Base-by-base conservation (phyloP, 2,329 filamentous ascomycete genomes). In the Aspergillus fischeri region DNA sequence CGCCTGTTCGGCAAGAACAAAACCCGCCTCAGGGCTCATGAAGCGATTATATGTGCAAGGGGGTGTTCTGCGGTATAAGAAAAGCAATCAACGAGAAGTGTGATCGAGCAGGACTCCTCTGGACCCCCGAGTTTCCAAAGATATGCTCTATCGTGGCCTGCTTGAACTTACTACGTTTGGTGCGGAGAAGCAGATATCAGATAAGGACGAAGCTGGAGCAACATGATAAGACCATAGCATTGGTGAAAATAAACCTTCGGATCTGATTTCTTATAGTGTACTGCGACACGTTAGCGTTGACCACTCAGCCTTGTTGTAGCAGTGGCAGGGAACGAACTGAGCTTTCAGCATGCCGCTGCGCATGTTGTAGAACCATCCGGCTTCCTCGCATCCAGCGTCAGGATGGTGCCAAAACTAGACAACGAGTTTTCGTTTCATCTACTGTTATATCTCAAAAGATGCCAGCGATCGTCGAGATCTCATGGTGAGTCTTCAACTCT, bases 91-190 rank as follows among this genome's bases (percentile, higher is more conserved):
- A 45, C 9, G 11, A 38, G n/a, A 5, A 44, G 41, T 28, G 20
- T 51, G 25, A 29, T 52, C 35, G 9, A 24, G n/a, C 20, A 24
- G 45, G 27, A 42, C 28, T 27, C 38, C 45, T 54, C 27, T 27
- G 11, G 20, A 47, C 14, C 9, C 52, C 38, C 60, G 58, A 29
- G 53, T 51, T 42, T 42, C 38, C 21, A 44, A 38, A 52, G 45
- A 41, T 38, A 38, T 49, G 28, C 21, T 11, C 21, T 62, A 55
- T 48, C 50, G 29, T 50, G 17, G 17, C 38, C 57, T 38, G 63
- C 65, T 48, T 64, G 50, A 5, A 57, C 60, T 69, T 67, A 59
- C 66, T 60, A 25, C 50, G 59, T 68, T 68, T 53, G 67, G 68
- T 38, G 63, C 65, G 58, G 51, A 58, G 60, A 64, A 62, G 63